Conservation (phyloP, 495 filamentous ascomycete genomes). For the Astrocystis sublimbata region DNA sequence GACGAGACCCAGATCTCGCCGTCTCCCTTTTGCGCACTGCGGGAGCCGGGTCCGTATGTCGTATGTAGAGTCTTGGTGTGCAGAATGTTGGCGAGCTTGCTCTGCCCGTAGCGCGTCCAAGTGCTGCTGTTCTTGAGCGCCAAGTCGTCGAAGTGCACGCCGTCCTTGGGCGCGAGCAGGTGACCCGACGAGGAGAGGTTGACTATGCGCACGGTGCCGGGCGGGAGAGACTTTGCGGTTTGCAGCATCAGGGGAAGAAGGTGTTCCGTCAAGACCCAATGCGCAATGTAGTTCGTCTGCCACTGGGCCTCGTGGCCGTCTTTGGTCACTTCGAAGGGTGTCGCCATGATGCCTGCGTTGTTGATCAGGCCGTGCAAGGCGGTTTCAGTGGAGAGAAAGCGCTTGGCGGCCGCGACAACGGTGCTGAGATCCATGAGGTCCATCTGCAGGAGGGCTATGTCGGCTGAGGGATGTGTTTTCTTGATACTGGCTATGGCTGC, state of each 20-base stretch:
- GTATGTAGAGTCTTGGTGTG: conserved; percentile 36
- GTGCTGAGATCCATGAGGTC: conserved; percentile 44
- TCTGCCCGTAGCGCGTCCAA: conserved; percentile 46
- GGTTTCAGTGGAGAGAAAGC: conserved; percentile 23
- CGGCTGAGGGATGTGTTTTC: conserved; percentile 31
- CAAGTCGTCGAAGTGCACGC: conserved; percentile 30
- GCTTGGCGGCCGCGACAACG: conserved; percentile 24
- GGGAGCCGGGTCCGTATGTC: conserved; percentile 40
- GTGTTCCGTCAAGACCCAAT: conserved; percentile 45
- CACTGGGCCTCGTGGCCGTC: conserved; percentile 54
- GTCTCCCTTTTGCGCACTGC: conserved; percentile 25
- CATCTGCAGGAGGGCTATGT: conserved; percentile 45
- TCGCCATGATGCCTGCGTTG: conserved; percentile 46
- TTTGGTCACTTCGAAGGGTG: conserved; percentile 39
- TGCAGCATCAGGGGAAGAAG: conserved; percentile 39
- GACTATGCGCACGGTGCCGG: conserved; percentile 41
- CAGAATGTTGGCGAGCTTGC: conserved; percentile 48
- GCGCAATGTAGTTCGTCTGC: conserved; percentile 49
- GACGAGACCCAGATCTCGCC: conserved; percentile 43
- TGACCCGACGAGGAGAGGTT: conserved; percentile 43
- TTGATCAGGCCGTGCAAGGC: conserved; percentile 35
- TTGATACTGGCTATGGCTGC: conserved; percentile 42
- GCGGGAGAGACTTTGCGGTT: conserved; percentile 26
- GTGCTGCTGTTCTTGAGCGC: conserved; percentile 23
- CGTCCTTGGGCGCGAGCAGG: conserved; percentile 31